Percentiles rank a stretch among this genome's conserved stretches.
phyloP scores from a whole-genome alignment of 306 rosid genomes.

The Biancaea sappan region DNA sequence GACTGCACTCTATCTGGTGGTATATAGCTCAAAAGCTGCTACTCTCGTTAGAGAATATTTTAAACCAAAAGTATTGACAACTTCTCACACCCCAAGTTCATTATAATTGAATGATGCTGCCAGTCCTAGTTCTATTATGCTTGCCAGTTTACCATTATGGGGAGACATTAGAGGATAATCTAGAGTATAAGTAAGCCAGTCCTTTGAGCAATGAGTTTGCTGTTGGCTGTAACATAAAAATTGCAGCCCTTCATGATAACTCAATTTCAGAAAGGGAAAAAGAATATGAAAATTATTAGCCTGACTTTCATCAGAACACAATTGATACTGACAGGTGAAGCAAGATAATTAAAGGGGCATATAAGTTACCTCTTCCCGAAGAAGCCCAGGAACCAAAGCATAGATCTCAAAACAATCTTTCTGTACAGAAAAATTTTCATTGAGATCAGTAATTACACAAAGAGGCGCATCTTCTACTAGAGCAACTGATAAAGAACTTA shows the following conservation, averaged over 20 bases:
- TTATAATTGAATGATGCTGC: neutral
- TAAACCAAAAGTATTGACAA: neutral
- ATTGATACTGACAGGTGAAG: neutral
- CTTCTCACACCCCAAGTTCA: neutral
- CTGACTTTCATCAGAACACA: conserved; percentile 16
- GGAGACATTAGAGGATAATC: neutral
- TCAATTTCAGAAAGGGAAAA: neutral
- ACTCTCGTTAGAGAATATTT: conserved; percentile 8
- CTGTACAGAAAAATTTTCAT: conserved; percentile 54
- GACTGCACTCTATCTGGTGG: no score
- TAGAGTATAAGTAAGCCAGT: neutral
- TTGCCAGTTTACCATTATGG: conserved; percentile 6
- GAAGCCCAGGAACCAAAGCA: conserved; percentile 98
- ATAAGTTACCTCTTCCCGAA: conserved; percentile 95
- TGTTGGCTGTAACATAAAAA: conserved; percentile 1
- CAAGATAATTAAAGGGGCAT: neutral
- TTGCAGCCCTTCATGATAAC: conserved; percentile 1
- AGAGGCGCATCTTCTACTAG: conserved; percentile 22
- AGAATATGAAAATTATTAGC: neutral
- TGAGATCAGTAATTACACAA: conserved; percentile 16
- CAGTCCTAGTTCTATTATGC: neutral
- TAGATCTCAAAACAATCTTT: conserved; percentile 96
- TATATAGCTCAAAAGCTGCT: neutral
- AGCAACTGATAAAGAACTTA: conserved; percentile 47
- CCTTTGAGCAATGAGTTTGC: conserved; percentile 4